These are phyloP conservation scores for Plantago rigida DNA, from an alignment of 305 asterid genomes.

Conservation along the genomic window DNA sequence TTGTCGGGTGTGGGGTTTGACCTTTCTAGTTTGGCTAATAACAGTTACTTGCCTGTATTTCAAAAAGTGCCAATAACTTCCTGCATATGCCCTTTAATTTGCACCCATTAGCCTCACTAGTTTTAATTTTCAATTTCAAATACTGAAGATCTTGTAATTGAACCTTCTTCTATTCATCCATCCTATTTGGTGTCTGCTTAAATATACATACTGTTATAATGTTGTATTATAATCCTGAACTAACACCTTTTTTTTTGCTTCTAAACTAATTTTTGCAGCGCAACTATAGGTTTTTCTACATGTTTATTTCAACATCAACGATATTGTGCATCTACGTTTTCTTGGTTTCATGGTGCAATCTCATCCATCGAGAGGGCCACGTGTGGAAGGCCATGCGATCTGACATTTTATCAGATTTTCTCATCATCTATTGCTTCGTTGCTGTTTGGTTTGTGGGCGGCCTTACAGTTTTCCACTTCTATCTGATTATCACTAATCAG, in stretches of 20 bases:
- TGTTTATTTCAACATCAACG: constrained; percentile 79
- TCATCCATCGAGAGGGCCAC: constrained; percentile 37
- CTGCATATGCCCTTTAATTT: too few relatives aligned
- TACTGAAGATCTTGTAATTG: too few relatives aligned
- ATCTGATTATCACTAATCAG: constrained; percentile 77
- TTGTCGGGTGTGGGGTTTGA: too few relatives aligned
- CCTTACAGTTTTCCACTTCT: constrained; percentile 64
- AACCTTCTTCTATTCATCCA: too few relatives aligned
- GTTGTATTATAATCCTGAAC: not conserved
- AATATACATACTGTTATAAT: not conserved
- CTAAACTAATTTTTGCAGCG: constrained; percentile 45
- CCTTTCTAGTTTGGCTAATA: too few relatives aligned
- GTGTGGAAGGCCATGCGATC: constrained; percentile 43
- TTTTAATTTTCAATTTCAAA: too few relatives aligned
- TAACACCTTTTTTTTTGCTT: constrained; percentile 16
- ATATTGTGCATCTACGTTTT: constrained; percentile 61
- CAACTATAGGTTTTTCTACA: constrained; percentile 72
- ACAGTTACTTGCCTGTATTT: too few relatives aligned
- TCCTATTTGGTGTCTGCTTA: constrained; percentile 16
- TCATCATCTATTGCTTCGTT: constrained; percentile 67
- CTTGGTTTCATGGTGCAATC: constrained; percentile 52
- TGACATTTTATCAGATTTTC: constrained; percentile 64
- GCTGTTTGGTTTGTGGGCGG: constrained; percentile 89
- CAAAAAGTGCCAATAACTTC: too few relatives aligned
- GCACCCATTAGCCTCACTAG: too few relatives aligned